Evolutionary conservation across 2,329 filamentous ascomycete species (phyloP), one percentile per base, ranked within the genome.

Genomic region (Knoxdaviesia capensis): DNA sequence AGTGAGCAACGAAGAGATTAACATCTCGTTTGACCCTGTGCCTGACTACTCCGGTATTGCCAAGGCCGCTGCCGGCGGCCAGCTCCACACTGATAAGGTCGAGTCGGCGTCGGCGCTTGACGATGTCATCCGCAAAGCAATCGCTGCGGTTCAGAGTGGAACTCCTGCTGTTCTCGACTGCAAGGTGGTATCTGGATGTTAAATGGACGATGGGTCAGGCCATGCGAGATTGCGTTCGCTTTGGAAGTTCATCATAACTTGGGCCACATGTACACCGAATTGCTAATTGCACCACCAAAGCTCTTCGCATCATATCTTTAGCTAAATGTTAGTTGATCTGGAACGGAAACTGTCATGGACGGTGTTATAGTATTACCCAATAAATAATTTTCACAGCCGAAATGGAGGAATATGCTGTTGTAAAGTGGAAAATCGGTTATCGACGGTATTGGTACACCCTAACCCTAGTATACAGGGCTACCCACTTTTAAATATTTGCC

Each of bases 31-130:
- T 46, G 60, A 64, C 30, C 73, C 73, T 0, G 59, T 61, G 5
- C 73, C 72, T 0, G 69, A 77, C 52, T 77, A 72, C 49, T 54
- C 68, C 0, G 71, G 69, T 34, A 74, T 77, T 40, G 73, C 71
- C 20, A 71, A 72, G 56, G 72, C 71, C 1, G 70, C 72, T 0
- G 66, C 68, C 0, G 68, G 65, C 1, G 71, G 71, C 6, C 61
- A 71, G 20, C 54, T 74, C 6, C 65, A 65, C 44, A 59, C 69
- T 0, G 66, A 63, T 0, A 56, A 55, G 42, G 67, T 71, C 1
- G 63, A 65, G 38, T 59, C 63, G 42, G 57, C 60, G 2, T 56
- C 56, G 2, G 61, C 67, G 10, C 56, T 74, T 6, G 63, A 69
- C 38, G 51, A 47, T 2, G 62, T 67, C 34, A 52, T 74, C 41